Conservation (phyloP, 2,329 filamentous ascomycete species). For the Penicillium sp. region DNA sequence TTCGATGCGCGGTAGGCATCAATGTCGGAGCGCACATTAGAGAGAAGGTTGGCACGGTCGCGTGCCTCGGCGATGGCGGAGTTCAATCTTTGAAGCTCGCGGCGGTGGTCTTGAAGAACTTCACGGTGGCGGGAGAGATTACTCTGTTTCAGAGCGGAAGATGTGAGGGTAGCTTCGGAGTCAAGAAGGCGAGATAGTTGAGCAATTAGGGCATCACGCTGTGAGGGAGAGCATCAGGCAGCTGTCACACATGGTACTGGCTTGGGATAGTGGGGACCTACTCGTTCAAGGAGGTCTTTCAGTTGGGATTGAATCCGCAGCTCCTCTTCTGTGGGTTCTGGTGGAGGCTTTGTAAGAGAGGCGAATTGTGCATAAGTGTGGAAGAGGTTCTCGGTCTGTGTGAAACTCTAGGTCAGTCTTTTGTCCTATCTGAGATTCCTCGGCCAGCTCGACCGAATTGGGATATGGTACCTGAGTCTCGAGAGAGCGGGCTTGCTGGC, state of each 20-base stretch:
- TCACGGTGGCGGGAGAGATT: conserved; percentile 90
- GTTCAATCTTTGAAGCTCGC: conserved; percentile 75
- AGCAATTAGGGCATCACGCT: conserved; percentile 79
- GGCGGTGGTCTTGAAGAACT: conserved; percentile 82
- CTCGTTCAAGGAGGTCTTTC: conserved; percentile 71
- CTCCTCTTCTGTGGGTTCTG: conserved; percentile 85
- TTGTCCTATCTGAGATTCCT: conserved; percentile 4
- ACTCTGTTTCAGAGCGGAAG: conserved; percentile 95
- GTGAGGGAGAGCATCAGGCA: conserved; percentile 14
- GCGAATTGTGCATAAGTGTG: conserved; percentile 86
- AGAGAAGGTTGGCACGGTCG: conserved; percentile 84
- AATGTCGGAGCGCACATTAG: conserved; percentile 89
- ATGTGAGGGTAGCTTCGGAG: conserved; percentile 81
- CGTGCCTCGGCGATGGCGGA: conserved; percentile 74
- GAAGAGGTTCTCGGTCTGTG: conserved; percentile 73
- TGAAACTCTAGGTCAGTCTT: conserved; percentile 10
- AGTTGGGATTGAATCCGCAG: conserved; percentile 75
- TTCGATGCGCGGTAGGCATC: conserved; percentile 81
- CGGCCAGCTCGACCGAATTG: conserved; percentile 1
- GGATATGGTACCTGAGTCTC: conserved; percentile 74
- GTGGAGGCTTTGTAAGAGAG: conserved; percentile 73
- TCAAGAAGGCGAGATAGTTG: conserved; percentile 89
- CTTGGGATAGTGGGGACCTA: conserved; percentile 11
- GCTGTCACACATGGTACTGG: not conserved
- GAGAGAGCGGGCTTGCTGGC: conserved; percentile 84